Base-by-base conservation (phyloP, 2,329 filamentous ascomycete genomes). In the Alternaria metachromatica region DNA sequence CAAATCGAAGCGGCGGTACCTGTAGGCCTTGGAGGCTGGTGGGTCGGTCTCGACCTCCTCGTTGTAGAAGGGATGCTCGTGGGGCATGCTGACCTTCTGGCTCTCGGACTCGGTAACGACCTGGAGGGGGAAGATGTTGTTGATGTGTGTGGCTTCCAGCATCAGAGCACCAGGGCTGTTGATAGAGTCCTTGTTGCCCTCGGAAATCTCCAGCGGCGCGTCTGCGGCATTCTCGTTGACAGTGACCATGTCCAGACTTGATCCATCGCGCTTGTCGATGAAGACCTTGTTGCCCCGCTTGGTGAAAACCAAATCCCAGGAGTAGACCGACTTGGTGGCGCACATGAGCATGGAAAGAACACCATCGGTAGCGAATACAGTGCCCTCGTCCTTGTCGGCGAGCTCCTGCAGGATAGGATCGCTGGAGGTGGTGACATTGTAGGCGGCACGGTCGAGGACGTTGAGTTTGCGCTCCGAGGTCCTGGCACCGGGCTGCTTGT, bases 321-420 rank as follows among this genome's bases (percentile, higher is more conserved):
- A 94, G 86, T 98, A 98, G 68, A 99, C 93, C 62, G 93, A 97
- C 76, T 96, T 93, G 63, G 96, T 92, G 55, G 96, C 90, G 84
- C 96, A 99, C 96, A 99, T 99, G 76, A 99, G 90, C 94, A 97
- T 98, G 71, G 95, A 98, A 64, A 99, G 89, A 75, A 99, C 94
- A 83, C 91, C 97, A 82, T 97, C 94, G 48, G 96, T 97, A 68
- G 96, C 94, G 79, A 98, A 99, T 77, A 99, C 95, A 72, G 93
- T 96, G 50, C 94, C 96, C 84, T 97, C 94, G 78, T 97, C 90
- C 86, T 94, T 96, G 75, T 98, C 95, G 67, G 96, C 92, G 60
- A 98, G 89, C 80, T 98, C 95, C 84, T 98, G 95, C 79, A 99
- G 97, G 75, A 99, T 89, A 50, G 96, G 96, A 80, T 99, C 96